These are phyloP conservation scores for Globisporangium paroecandrum DNA, from an alignment of 352 stramenopile genomes.

Conservation along the genomic window DNA sequence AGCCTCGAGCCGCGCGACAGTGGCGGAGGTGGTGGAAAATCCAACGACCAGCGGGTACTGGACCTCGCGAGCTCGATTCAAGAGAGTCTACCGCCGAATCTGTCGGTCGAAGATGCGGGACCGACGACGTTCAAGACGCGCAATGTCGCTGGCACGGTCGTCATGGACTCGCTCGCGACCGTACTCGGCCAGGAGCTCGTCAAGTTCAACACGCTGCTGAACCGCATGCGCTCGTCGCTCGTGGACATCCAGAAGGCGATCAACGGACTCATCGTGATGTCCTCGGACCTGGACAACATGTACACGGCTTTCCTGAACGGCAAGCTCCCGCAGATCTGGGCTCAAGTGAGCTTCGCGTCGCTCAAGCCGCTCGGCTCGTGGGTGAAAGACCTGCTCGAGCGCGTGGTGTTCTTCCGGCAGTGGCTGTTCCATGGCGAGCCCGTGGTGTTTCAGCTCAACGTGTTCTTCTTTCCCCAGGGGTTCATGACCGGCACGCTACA, in stretches of 20 bases:
- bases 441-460: conserved; percentile 86
- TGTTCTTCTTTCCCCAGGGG: conserved; percentile 95
- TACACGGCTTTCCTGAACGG: conserved; percentile 93
- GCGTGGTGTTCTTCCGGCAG: conserved; percentile 89
- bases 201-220: conserved; percentile 92
- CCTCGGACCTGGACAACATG: conserved; percentile 94
- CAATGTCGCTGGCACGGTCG: conserved; percentile 66
- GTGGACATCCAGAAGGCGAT: conserved; percentile 77
- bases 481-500: conserved; percentile 96
- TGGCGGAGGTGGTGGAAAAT: conserved; percentile 56
- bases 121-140: conserved; percentile 91
- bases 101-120: conserved; percentile 86
- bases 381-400: conserved; percentile 86
- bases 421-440: conserved; percentile 93
- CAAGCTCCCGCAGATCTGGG: conserved; percentile 87
- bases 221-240: conserved; percentile 80
- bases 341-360: conserved; percentile 87
- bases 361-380: conserved; percentile 92
- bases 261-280: conserved; percentile 92
- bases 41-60: conserved; percentile 85
- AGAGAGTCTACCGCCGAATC: conserved; percentile 44
- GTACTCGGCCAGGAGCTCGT: conserved; percentile 92
- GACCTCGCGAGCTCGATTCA: conserved; percentile 69
- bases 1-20: conserved; percentile 86
- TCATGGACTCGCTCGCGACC: conserved; percentile 92